Evolutionary conservation across 2,329 filamentous ascomycete species (phyloP), one percentile per base, ranked within the genome.

Genomic region (Diaporthe sp.): DNA sequence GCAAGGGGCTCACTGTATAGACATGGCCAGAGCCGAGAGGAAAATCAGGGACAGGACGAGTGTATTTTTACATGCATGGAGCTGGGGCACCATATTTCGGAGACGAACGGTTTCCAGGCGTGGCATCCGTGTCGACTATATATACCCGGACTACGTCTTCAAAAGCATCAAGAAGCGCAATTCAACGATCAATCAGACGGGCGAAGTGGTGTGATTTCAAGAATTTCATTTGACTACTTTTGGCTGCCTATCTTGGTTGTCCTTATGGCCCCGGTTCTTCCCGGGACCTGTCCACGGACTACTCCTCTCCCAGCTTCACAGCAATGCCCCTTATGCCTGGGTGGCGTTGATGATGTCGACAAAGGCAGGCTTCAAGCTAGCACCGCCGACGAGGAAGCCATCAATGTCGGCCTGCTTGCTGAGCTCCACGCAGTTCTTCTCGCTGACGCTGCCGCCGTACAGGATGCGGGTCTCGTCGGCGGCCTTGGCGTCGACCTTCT

Each of bases 391-490:
- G 79, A 98, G 91, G 92, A 98, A 98, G 75, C 97, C 97, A 85
- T 99, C 97, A 85, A 99, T 98, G 86, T 99, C 97, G 78, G 91
- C 85, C 91, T 98, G 92, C 89, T 95, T 96, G 84, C 94, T 92
- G 81, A 99, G 91, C 78, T 98, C 96, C 82, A 89, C 91, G 90
- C 95, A 97, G 92, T 99, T 99, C 94, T 98, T 98, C 90, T 98
- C 97, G 84, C 90, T 97, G 81, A 99, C 97, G 81, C 94, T 97
- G 83, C 97, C 97, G 79, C 97, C 97, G 86, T 99, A 99, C 83
- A 99, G 93, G 84, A 99, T 95, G 81, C 97, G 92, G 77, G 96
- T 98, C 87, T 93, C 92, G 78, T 97, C 95, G 61, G 95, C 92
- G 74, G 93, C 94, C 83, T 89, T 87, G 77, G 94, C 89, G 82